These are phyloP conservation scores for Heimioporus sp. DNA, from an alignment of 768 basidiomycete species.

Conservation along the genomic window DNA sequence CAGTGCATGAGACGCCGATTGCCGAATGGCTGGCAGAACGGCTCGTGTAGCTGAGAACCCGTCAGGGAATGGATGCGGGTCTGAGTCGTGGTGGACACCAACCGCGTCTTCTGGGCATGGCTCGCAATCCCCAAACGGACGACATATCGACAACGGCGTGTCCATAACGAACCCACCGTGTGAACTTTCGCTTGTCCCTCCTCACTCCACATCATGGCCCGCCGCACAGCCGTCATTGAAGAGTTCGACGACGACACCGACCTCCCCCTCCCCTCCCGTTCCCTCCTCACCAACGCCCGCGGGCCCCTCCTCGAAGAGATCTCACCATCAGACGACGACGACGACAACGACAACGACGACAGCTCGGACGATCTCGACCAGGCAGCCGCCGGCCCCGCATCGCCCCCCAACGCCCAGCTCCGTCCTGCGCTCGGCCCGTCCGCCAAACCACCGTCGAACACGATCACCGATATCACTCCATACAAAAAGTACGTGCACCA, in stretches of 20 bases:
- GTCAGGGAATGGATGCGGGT: conserved; percentile 5
- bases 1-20: conserved; percentile 91
- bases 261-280: conserved; percentile 69
- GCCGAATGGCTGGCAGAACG: conserved; percentile 95
- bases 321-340: conserved; percentile 50
- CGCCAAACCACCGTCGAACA: conserved; percentile 30
- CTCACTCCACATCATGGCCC: conserved; percentile 51
- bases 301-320: conserved; percentile 84
- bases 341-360: background rate
- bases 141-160: conserved; percentile 34
- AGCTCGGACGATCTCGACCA: too few species aligned
- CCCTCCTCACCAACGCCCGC: conserved; percentile 60
- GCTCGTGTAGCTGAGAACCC: conserved; percentile 66
- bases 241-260: conserved; percentile 97
- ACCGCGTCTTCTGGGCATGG: conserved; percentile 65
- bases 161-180: conserved; percentile 20
- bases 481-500: conserved; percentile 67
- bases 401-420: conserved; percentile 38
- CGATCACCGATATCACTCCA: conserved; percentile 72
- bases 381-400: conserved; percentile 51
- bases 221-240: conserved; percentile 62
- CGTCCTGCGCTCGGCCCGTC: conserved; percentile 16
- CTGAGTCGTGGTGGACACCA: conserved; percentile 23
- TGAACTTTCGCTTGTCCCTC: conserved; percentile 13
- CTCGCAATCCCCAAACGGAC: conserved; percentile 57